These are phyloP conservation scores for Boechera retrofracta DNA, from an alignment of 345 rosid species.

Conservation along the genomic window DNA sequence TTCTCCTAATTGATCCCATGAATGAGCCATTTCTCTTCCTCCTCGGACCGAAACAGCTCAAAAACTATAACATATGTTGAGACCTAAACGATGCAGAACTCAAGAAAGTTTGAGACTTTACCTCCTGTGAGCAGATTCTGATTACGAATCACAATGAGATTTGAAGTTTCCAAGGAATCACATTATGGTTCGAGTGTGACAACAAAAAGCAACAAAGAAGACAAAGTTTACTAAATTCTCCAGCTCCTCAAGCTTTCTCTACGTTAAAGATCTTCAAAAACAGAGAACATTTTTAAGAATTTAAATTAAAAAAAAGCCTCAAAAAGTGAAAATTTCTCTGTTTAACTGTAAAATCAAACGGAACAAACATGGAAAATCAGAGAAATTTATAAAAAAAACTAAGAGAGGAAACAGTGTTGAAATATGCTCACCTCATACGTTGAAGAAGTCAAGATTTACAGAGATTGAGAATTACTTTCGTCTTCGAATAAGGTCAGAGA, in stretches of 20 bases:
- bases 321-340: background rate
- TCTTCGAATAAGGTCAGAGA: background rate
- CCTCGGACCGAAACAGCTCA: background rate
- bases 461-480: background rate
- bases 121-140: background rate
- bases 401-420: slow-evolving; percentile 14
- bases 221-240: background rate
- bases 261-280: background rate
- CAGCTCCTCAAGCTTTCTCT: background rate
- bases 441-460: background rate
- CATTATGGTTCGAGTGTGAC: slow-evolving; percentile 39
- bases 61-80: background rate
- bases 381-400: background rate
- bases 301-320: background rate
- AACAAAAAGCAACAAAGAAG: background rate
- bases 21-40: slow-evolving; percentile 54
- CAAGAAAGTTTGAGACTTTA: background rate
- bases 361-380: background rate
- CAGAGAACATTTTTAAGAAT: background rate
- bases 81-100: background rate
- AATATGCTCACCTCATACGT: slow-evolving; percentile 39
- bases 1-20: slow-evolving; percentile 85
- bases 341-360: background rate
- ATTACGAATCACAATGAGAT: background rate
- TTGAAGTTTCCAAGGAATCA: slow-evolving; percentile 1